A percentile compares a stretch with the other conserved stretches of the same genome.
Evolutionary conservation across 768 basidiomycete species (phyloP).

Genomic region (Hysterangium stoloniferum): DNA sequence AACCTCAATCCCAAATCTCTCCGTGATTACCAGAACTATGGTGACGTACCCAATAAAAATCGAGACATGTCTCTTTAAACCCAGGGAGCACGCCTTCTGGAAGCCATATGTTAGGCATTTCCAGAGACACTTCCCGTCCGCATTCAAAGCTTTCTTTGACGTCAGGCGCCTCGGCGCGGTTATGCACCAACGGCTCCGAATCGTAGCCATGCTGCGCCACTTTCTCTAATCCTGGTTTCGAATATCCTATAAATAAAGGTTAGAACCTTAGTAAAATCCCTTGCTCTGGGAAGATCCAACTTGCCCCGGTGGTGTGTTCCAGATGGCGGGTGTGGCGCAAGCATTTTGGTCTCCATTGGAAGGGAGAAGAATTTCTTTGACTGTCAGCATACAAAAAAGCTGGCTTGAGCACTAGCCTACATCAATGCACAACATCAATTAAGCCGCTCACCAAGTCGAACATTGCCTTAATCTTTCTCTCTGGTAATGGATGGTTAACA

Average conservation of each 20-base stretch:
- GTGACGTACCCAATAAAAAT: slow-evolving; percentile 36
- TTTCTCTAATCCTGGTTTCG: slow-evolving; percentile 36
- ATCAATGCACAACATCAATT: neutral
- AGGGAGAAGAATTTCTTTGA: slow-evolving; percentile 33
- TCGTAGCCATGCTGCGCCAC: slow-evolving; percentile 32
- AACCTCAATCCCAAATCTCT: neutral
- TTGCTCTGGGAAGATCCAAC: slow-evolving; percentile 25
- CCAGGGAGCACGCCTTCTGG: slow-evolving; percentile 44
- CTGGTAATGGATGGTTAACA: slow-evolving; percentile 33
- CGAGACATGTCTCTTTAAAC: slow-evolving; percentile 42
- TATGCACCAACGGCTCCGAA: slow-evolving; percentile 20
- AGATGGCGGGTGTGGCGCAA: slow-evolving; percentile 39
- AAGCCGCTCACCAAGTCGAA: slow-evolving; percentile 34
- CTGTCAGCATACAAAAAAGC: too few species aligned
- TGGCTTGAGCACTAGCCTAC: neutral
- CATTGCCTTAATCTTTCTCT: slow-evolving; percentile 31
- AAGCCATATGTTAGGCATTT: slow-evolving; percentile 52
- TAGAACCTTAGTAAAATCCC: neutral
- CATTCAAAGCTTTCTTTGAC: slow-evolving; percentile 50
- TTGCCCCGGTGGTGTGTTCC: slow-evolving; percentile 40
- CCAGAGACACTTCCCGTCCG: slow-evolving; percentile 33
- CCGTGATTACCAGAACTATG: slow-evolving; percentile 11
- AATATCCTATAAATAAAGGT: slow-evolving; percentile 18
- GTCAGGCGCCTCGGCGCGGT: slow-evolving; percentile 27
- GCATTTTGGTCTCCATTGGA: slow-evolving; percentile 31